Conservation (phyloP, 306 rosid species). For the Dalbergia cochinchinensis region DNA sequence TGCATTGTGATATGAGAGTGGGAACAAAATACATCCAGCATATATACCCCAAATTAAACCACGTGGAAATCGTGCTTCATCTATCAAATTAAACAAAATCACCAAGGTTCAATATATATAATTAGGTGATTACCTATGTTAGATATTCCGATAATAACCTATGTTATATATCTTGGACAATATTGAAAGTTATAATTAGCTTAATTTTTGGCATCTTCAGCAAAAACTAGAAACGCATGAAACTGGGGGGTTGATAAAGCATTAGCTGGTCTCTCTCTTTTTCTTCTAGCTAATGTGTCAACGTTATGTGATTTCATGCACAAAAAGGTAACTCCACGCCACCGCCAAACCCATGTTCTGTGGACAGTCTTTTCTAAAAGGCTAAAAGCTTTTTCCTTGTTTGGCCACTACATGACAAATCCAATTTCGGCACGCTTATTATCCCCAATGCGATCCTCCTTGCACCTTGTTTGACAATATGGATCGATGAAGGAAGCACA, state of each 20-base stretch:
- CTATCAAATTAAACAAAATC: neutral
- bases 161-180: neutral
- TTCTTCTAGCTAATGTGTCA: neutral
- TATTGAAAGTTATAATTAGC: neutral
- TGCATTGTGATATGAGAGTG: slow-evolving; percentile 1
- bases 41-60: neutral
- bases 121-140: neutral
- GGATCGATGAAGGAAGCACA: neutral
- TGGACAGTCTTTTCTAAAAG: slow-evolving; percentile 50
- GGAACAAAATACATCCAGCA: neutral
- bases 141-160: neutral
- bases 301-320: neutral
- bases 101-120: neutral
- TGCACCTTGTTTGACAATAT: slow-evolving; percentile 21
- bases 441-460: neutral
- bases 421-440: slow-evolving; percentile 37
- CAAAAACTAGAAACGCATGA: neutral
- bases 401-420: slow-evolving; percentile 60
- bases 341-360: slow-evolving; percentile 48
- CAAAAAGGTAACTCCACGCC: slow-evolving; percentile 19
- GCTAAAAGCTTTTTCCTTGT: slow-evolving; percentile 41
- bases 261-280: neutral
- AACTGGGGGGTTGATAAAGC: neutral
- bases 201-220: neutral
- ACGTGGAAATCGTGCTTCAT: slow-evolving; percentile 5